Evolutionary conservation across 257 asterid genomes (phyloP).

Genomic region (Ilex asprella): DNA sequence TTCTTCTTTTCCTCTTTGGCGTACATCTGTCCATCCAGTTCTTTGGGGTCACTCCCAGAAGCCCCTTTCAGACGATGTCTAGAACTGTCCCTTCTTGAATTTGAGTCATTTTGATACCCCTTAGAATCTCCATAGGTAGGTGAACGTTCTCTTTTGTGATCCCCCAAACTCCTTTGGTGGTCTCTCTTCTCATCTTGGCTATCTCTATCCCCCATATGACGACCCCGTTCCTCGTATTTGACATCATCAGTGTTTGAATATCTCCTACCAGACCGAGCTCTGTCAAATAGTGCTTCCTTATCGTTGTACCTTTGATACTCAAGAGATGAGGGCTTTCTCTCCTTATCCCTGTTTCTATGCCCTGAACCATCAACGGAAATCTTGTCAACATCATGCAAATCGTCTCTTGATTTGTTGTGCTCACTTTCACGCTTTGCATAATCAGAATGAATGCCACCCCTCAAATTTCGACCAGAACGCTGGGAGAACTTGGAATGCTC

Average conservation of each 20-base stretch:
- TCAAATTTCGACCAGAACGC: conserved; percentile 50
- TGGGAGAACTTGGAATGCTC: conserved; percentile 54
- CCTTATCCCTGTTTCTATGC: conserved; percentile 39
- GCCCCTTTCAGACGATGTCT: conserved; percentile 41
- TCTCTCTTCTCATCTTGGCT: conserved; percentile 43
- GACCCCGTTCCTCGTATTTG: conserved; percentile 27
- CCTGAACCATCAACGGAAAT: conserved; percentile 40
- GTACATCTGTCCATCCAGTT: conserved; percentile 27
- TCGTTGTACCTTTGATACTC: conserved; percentile 22
- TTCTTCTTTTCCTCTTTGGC: conserved; percentile 41
- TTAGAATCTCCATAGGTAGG: conserved; percentile 50
- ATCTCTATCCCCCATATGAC: conserved; percentile 38
- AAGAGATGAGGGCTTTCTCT: conserved; percentile 16
- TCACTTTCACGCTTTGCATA: conserved; percentile 45
- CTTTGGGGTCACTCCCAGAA: conserved; percentile 34
- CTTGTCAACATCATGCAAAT: conserved; percentile 35
- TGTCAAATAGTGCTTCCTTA: conserved; percentile 38
- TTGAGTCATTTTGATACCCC: conserved; percentile 35
- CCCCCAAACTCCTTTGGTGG: conserved; percentile 29
- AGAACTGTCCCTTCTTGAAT: conserved; percentile 41
- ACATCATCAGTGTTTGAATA: conserved; percentile 35
- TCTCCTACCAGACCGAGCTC: conserved; percentile 43
- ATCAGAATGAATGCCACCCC: conserved; percentile 25
- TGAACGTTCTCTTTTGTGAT: conserved; percentile 31
- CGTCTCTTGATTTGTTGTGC: conserved; percentile 38